Conservation (phyloP, 1,284 basidiomycete species). For the Cryptococcus hybrid region DNA sequence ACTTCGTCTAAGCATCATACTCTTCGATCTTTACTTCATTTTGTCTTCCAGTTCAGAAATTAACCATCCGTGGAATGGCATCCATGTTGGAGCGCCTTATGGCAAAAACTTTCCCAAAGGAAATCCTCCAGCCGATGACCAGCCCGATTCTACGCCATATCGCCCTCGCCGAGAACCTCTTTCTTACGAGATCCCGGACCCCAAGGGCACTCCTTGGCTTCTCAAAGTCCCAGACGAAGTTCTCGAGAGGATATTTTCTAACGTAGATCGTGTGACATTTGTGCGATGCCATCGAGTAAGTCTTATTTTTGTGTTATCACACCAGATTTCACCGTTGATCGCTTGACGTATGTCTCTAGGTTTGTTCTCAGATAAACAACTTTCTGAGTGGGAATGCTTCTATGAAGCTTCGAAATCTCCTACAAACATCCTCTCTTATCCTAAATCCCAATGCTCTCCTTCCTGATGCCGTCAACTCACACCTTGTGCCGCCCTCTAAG, state of each 20-base stretch:
- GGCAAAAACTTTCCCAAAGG: too few relatives aligned
- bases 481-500: slow-evolving; percentile 48
- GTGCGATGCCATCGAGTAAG: slow-evolving; percentile 25
- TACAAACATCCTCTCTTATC: slow-evolving; percentile 72
- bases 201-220: slow-evolving; percentile 20
- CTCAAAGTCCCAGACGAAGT: slow-evolving; percentile 35
- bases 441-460: slow-evolving; percentile 53
- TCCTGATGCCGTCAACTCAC: slow-evolving; percentile 14
- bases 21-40: too few relatives aligned
- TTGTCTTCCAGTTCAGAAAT: too few relatives aligned
- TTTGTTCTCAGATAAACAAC: slow-evolving; percentile 33
- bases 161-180: background rate
- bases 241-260: slow-evolving; percentile 28
- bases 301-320: background rate
- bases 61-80: background rate
- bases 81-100: slow-evolving; percentile 1
- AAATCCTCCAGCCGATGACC: background rate
- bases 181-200: slow-evolving; percentile 28
- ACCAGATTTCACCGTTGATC: background rate
- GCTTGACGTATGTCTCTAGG: slow-evolving; percentile 14
- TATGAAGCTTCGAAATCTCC: slow-evolving; percentile 69
- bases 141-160: background rate
- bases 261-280: slow-evolving; percentile 27
- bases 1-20: too few relatives aligned
- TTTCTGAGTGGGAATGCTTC: slow-evolving; percentile 32